Percentiles rank a stretch among this genome's conserved stretches.
These are phyloP conservation scores for Hippophae tibetana DNA, from an alignment of 306 rosid genomes.

Conservation along the genomic window DNA sequence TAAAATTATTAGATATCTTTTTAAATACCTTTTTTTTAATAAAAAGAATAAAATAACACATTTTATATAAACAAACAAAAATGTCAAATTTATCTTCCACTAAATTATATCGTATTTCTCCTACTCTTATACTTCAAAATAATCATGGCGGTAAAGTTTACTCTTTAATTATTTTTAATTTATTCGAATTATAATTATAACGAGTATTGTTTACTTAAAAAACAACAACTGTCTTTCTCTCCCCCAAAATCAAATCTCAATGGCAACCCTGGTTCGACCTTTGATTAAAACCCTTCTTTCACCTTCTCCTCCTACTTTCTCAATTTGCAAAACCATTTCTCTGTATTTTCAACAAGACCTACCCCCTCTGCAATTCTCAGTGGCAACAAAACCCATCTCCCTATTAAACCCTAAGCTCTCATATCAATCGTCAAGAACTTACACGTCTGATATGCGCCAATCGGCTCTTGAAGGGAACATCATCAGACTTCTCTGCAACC, in stretches of 20 bases:
- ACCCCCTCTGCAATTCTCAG: constrained; percentile 5
- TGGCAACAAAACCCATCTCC: constrained; percentile 6
- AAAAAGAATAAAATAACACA: too few species aligned
- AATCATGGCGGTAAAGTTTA: too few species aligned
- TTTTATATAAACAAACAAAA: too few species aligned
- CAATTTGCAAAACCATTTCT: constrained; percentile 8
- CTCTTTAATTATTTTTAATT: too few species aligned
- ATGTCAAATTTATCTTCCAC: too few species aligned
- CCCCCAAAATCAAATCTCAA: constrained; percentile 14
- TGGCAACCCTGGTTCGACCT: constrained; percentile 52
- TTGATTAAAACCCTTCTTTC: constrained; percentile 33
- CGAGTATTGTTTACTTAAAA: too few species aligned
- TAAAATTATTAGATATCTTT: too few species aligned
- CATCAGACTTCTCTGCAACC: constrained; percentile 58
- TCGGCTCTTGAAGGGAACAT: constrained; percentile 63
- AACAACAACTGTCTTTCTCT: too few species aligned
- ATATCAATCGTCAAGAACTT: constrained; percentile 28
- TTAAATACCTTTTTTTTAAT: too few species aligned
- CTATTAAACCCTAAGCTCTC: constrained; percentile 10
- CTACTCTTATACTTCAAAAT: too few species aligned
- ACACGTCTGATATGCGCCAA: constrained; percentile 60
- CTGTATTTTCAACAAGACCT: constrained; percentile 9
- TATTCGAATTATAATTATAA: too few species aligned
- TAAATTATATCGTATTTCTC: too few species aligned
- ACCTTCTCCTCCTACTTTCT: constrained; percentile 8